Percentiles rank a stretch among this genome's conserved stretches.
Conservation (phyloP, 163 green algal species). For the Prototheca stagnorum region DNA sequence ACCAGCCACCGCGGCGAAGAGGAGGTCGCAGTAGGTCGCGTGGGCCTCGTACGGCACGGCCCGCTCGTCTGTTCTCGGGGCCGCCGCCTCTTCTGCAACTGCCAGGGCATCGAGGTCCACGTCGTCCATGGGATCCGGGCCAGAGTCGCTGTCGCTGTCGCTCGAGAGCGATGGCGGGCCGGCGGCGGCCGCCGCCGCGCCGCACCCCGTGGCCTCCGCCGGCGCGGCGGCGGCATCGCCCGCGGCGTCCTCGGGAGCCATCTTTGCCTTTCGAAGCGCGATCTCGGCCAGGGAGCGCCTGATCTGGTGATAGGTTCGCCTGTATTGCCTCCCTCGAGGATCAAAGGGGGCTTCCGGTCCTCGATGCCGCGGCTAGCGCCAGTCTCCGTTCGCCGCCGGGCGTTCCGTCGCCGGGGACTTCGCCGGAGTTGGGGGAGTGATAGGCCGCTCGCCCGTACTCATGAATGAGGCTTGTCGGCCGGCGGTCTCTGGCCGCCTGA, state of each 20-base stretch:
- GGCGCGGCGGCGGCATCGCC: too few relatives aligned
- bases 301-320: neutral
- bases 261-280: neutral
- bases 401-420: too few relatives aligned
- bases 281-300: neutral
- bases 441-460: too few relatives aligned
- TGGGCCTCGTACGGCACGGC: slow-evolving; percentile 7
- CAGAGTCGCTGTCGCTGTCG: slow-evolving; percentile 1
- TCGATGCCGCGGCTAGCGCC: neutral
- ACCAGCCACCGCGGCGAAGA: slow-evolving; percentile 19
- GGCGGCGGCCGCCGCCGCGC: neutral
- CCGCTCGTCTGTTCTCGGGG: neutral
- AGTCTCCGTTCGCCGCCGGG: too few relatives aligned
- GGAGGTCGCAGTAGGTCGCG: slow-evolving; percentile 12
- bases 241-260: too few relatives aligned
- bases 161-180: neutral
- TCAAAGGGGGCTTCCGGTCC: neutral
- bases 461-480: too few relatives aligned
- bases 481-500: too few relatives aligned
- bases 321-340: neutral
- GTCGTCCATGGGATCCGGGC: too few relatives aligned
- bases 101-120: slow-evolving; percentile 1
- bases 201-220: too few relatives aligned
- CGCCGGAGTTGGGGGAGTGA: too few relatives aligned
- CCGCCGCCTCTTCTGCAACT: neutral